phyloP scores from a whole-genome alignment of 2,329 filamentous ascomycete species.

The Aspergillus tanneri region DNA sequence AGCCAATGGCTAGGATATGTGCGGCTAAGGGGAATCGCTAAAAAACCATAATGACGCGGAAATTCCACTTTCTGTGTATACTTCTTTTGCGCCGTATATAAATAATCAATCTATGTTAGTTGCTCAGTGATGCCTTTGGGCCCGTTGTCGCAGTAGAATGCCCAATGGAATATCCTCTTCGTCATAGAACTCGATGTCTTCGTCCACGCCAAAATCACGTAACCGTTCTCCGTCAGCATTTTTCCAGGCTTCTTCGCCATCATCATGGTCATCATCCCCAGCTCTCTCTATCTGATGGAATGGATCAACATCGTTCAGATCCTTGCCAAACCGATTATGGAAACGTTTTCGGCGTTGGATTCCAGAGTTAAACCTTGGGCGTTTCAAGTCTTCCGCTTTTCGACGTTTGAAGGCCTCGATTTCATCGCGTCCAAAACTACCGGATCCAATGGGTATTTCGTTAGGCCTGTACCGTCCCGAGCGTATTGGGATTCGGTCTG shows the following conservation, averaged over 20 bases:
- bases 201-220: conserved; percentile 64
- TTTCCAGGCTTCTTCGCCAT: conserved; percentile 61
- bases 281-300: conserved; percentile 21
- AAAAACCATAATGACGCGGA: conserved; percentile 23
- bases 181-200: conserved; percentile 64
- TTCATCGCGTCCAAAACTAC: conserved; percentile 41
- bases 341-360: conserved; percentile 44
- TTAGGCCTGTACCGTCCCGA: conserved; percentile 16
- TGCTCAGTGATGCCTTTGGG: conserved; percentile 11
- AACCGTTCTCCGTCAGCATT: conserved; percentile 63
- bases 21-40: conserved; percentile 44
- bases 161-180: conserved; percentile 61
- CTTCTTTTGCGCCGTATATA: too few species aligned
- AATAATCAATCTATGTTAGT: not conserved
- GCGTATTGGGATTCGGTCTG: conserved; percentile 48
- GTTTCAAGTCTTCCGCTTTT: conserved; percentile 53
- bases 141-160: conserved; percentile 49
- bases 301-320: conserved; percentile 16
- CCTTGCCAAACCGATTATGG: conserved; percentile 37
- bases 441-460: conserved; percentile 28
- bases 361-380: conserved; percentile 38
- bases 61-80: too few species aligned
- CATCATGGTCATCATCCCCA: conserved; percentile 29
- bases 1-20: conserved; percentile 52
- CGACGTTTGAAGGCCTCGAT: conserved; percentile 55